A percentile compares a stretch with the other conserved stretches of the same genome.
Conservation (phyloP, 345 rosid species). For the Hevea brasiliensis region DNA sequence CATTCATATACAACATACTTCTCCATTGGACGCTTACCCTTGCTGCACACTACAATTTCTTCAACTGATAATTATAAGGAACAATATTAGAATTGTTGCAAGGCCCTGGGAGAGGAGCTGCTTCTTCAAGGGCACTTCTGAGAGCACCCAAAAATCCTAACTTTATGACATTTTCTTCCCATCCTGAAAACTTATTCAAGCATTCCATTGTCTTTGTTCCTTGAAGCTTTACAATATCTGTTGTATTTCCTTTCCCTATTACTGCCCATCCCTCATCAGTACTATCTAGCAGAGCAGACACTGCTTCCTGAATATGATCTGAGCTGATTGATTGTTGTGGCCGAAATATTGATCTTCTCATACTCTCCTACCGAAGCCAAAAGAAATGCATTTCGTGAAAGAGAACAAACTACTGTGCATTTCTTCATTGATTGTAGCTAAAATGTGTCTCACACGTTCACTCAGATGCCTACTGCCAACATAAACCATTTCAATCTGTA, state of each 20-base stretch:
- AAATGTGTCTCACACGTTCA: slow-evolving; percentile 28
- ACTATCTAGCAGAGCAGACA: slow-evolving; percentile 46
- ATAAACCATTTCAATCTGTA: slow-evolving; percentile 53
- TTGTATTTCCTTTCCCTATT: slow-evolving; percentile 45
- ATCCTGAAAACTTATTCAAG: slow-evolving; percentile 40
- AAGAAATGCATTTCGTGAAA: slow-evolving; percentile 44
- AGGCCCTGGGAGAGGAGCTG: slow-evolving; percentile 21
- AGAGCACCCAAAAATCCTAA: slow-evolving; percentile 54
- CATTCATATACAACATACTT: slow-evolving; percentile 51
- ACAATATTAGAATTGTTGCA: slow-evolving; percentile 45
- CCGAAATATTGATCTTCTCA: slow-evolving; percentile 50
- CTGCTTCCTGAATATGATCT: slow-evolving; percentile 47
- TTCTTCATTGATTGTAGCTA: slow-evolving; percentile 34
- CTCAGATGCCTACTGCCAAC: slow-evolving; percentile 45
- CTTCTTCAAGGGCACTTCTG: slow-evolving; percentile 39
- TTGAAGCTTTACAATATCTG: slow-evolving; percentile 35
- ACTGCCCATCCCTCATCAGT: slow-evolving; percentile 58
- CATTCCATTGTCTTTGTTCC: slow-evolving; percentile 42
- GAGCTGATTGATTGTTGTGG: slow-evolving; percentile 26
- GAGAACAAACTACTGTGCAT: slow-evolving; percentile 31
- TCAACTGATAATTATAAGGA: slow-evolving; percentile 37
- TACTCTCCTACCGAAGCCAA: slow-evolving; percentile 67
- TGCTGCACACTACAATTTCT: slow-evolving; percentile 45
- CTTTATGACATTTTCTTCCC: slow-evolving; percentile 49
- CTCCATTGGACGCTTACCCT: slow-evolving; percentile 65